Evolutionary conservation across 352 stramenopile genomes (phyloP).

Genomic region (Globisporangium recalcitrans): DNA sequence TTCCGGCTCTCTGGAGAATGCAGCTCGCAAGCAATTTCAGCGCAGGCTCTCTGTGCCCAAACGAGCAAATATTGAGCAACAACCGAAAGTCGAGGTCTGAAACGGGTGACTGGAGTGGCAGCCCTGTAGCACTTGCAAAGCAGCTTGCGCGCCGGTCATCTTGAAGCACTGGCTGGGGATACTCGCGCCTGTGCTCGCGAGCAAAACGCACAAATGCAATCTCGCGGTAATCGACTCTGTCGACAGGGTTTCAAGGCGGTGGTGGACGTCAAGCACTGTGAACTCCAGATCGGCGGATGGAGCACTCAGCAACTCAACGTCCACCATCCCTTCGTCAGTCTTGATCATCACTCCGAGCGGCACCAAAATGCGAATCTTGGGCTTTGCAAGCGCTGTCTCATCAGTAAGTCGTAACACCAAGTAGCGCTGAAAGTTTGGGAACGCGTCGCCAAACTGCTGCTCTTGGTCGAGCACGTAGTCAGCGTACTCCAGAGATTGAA

Average conservation of each 20-base stretch:
- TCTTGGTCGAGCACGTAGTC: constrained; percentile 26
- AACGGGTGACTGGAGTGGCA: constrained; percentile 33
- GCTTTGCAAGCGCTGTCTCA: constrained; percentile 15
- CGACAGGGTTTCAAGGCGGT: constrained; percentile 24
- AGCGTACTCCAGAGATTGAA: constrained; percentile 30
- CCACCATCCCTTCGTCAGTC: constrained; percentile 9
- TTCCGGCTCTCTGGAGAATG: constrained; percentile 20
- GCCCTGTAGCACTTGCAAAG: constrained; percentile 30
- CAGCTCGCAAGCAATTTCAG: constrained; percentile 27
- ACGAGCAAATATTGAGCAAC: constrained; percentile 17
- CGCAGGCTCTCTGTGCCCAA: constrained; percentile 32
- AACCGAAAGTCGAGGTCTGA: constrained; percentile 20
- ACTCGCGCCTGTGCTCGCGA: constrained; percentile 20
- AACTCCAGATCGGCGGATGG: constrained; percentile 14
- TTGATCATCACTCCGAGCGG: constrained; percentile 27
- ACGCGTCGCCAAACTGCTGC: constrained; percentile 36
- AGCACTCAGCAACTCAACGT: constrained; percentile 16
- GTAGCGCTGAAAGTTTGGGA: constrained; percentile 34
- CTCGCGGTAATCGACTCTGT: constrained; percentile 27
- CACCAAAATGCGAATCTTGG: constrained; percentile 25
- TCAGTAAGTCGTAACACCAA: constrained; percentile 19
- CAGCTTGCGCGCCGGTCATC: constrained; percentile 42
- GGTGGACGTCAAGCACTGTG: constrained; percentile 23
- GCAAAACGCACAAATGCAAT: constrained; percentile 37
- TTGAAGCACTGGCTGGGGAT: constrained; percentile 23